These are phyloP conservation scores for Pneumocystis canis DNA, from an alignment of 1,139 yeast species.

Conservation along the genomic window DNA sequence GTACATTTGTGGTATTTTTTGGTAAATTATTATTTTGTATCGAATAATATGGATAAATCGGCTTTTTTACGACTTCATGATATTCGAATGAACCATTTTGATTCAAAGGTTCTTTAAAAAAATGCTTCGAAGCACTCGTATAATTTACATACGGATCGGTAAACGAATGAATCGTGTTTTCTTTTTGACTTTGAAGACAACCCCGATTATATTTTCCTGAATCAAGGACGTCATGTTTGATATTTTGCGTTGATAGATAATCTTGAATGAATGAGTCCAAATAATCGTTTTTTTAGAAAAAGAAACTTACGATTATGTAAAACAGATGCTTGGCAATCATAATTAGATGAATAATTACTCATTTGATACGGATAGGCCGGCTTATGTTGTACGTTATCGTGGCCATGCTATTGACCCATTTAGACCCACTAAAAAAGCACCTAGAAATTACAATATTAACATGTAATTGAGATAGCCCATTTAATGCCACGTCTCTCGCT, in stretches of 20 bases:
- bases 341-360: neutral
- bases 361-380: neutral
- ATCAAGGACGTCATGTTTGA: neutral
- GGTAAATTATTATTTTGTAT: neutral
- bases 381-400: neutral
- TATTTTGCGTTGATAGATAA: neutral
- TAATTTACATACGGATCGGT: neutral
- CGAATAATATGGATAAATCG: neutral
- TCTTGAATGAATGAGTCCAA: neutral
- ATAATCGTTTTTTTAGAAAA: neutral
- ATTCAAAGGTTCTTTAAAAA: neutral
- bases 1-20: neutral
- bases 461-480: neutral
- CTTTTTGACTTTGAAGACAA: neutral
- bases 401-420: neutral
- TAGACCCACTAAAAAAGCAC: neutral
- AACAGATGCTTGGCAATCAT: neutral
- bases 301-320: neutral
- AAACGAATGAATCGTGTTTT: neutral
- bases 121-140: neutral
- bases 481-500: neutral
- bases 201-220: neutral
- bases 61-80: neutral
- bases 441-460: neutral
- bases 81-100: neutral